Conservation (phyloP, 805 yeast genomes). For the Barnettozyma sp. region DNA sequence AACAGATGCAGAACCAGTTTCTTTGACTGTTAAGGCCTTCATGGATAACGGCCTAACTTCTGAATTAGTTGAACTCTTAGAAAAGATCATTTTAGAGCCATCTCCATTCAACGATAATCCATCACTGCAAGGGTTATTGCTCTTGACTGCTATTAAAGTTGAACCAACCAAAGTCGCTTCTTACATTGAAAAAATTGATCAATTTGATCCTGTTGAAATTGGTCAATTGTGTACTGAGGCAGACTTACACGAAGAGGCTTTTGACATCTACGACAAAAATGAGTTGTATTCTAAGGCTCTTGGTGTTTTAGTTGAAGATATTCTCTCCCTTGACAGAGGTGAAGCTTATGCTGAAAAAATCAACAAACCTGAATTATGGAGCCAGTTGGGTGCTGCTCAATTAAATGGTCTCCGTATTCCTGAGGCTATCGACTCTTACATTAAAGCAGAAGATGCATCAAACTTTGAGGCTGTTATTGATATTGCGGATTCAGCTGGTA, state of each 20-base stretch:
- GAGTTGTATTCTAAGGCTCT: conserved; percentile 74
- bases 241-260: conserved; percentile 87
- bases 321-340: conserved; percentile 93
- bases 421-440: conserved; percentile 88
- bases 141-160: conserved; percentile 93
- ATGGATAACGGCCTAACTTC: conserved; percentile 92
- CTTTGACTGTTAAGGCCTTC: conserved; percentile 89
- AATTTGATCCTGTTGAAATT: conserved; percentile 88
- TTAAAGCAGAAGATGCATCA: conserved; percentile 85
- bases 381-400: conserved; percentile 93
- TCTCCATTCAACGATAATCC: conserved; percentile 95
- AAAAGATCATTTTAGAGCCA: conserved; percentile 93
- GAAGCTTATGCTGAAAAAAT: conserved; percentile 87
- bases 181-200: conserved; percentile 84
- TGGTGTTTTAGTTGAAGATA: conserved; percentile 85
- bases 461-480: conserved; percentile 90
- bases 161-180: conserved; percentile 79
- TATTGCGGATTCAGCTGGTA: conserved; percentile 91
- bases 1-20: conserved; percentile 87
- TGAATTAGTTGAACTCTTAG: conserved; percentile 90
- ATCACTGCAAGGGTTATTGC: conserved; percentile 85
- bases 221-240: conserved; percentile 88
- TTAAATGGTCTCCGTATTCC: conserved; percentile 86
- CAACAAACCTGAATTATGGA: conserved; percentile 84
- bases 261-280: conserved; percentile 82